Conservation (phyloP, 2,329 filamentous ascomycete genomes). For the Calonectria pseudoreteaudii region DNA sequence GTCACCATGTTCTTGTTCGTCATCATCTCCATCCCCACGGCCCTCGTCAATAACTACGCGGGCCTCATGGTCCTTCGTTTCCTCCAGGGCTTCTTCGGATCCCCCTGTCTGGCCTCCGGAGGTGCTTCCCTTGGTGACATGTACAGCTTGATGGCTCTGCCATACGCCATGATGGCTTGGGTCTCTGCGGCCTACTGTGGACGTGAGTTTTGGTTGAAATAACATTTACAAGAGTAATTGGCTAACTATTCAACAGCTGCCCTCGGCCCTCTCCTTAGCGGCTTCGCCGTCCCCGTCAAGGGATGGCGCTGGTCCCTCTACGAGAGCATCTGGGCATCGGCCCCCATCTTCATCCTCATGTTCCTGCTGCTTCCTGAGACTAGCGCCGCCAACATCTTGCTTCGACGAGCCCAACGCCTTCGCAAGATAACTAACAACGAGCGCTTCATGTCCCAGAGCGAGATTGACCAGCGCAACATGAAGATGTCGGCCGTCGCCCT, state of each 20-base stretch:
- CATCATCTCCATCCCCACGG: slow-evolving; percentile 73
- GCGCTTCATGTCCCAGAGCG: slow-evolving; percentile 70
- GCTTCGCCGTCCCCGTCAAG: slow-evolving; percentile 68
- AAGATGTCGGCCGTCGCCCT: slow-evolving; percentile 58
- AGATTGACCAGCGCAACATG: slow-evolving; percentile 71
- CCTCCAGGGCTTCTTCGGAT: slow-evolving; percentile 74
- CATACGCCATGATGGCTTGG: slow-evolving; percentile 71
- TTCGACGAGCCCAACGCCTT: slow-evolving; percentile 70
- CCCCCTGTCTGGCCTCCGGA: slow-evolving; percentile 72
- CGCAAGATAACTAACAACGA: slow-evolving; percentile 69
- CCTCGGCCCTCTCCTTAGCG: slow-evolving; percentile 70
- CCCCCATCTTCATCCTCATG: slow-evolving; percentile 70
- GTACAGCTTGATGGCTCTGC: slow-evolving; percentile 66
- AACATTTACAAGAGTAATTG: slow-evolving; percentile 44
- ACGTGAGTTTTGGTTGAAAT: slow-evolving; percentile 42
- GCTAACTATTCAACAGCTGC: slow-evolving; percentile 53
- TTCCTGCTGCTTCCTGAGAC: slow-evolving; percentile 75
- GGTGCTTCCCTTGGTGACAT: slow-evolving; percentile 65
- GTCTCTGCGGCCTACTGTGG: slow-evolving; percentile 64
- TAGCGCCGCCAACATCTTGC: slow-evolving; percentile 67
- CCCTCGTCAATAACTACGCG: slow-evolving; percentile 71
- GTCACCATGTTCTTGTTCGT: slow-evolving; percentile 76
- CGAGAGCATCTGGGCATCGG: slow-evolving; percentile 72
- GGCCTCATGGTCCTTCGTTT: slow-evolving; percentile 74
- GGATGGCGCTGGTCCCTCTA: slow-evolving; percentile 74